These are phyloP conservation scores for Endotrypanum monterogeii DNA, from an alignment of 208 protist species.

Conservation along the genomic window DNA sequence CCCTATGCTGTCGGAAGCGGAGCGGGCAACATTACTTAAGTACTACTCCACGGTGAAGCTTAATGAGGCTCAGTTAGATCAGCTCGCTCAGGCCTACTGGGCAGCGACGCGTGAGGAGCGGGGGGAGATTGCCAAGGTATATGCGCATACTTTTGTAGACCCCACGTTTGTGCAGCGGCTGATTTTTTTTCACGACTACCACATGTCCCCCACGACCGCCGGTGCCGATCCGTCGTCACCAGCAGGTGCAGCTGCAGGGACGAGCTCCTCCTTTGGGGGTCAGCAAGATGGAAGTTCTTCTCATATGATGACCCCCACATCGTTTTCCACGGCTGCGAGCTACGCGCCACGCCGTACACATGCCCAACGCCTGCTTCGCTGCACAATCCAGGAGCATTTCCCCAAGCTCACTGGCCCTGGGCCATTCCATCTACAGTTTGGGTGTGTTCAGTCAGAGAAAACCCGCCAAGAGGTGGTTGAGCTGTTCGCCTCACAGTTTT, in stretches of 20 bases:
- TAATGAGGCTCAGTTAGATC: conserved; percentile 58
- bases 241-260: neutral
- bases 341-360: conserved; percentile 47
- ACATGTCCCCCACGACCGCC: conserved; percentile 3
- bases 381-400: conserved; percentile 81
- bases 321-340: conserved; percentile 8
- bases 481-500: conserved; percentile 85
- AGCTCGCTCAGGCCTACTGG: conserved; percentile 77
- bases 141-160: conserved; percentile 76
- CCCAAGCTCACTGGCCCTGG: conserved; percentile 64
- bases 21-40: conserved; percentile 59
- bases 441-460: conserved; percentile 57
- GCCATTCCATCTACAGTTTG: conserved; percentile 71
- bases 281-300: conserved; percentile 7
- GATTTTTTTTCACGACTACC: conserved; percentile 57
- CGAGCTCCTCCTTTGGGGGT: neutral
- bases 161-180: conserved; percentile 76
- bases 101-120: conserved; percentile 63
- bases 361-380: conserved; percentile 76
- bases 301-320: conserved; percentile 5
- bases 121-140: conserved; percentile 67
- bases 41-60: conserved; percentile 75
- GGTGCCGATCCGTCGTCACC: neutral
- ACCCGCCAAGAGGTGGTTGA: conserved; percentile 70
- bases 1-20: conserved; percentile 75